These are phyloP conservation scores for Tricholoma furcatifolium DNA, from an alignment of 768 basidiomycete species.

Conservation along the genomic window DNA sequence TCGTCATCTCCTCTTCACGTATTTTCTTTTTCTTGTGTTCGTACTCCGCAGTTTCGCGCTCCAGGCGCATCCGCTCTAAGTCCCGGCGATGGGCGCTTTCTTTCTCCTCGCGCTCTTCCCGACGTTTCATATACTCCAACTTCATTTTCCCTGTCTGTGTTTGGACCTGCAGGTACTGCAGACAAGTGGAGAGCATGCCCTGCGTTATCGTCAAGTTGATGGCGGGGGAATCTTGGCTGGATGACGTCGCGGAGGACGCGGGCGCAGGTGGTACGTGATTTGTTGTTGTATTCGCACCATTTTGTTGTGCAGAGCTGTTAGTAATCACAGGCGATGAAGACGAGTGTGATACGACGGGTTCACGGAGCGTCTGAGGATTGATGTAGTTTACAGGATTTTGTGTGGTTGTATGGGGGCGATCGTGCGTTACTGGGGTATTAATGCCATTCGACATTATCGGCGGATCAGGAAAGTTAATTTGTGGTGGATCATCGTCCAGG, in stretches of 20 bases:
- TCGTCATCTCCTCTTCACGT: constrained; percentile 56
- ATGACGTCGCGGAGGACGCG: constrained; percentile 16
- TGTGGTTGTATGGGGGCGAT: constrained; percentile 32
- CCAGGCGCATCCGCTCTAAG: constrained; percentile 49
- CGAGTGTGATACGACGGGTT: constrained; percentile 24
- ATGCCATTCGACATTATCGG: constrained; percentile 31
- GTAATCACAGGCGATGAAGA: constrained; percentile 23
- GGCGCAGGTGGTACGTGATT: constrained; percentile 17
- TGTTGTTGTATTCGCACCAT: constrained; percentile 1
- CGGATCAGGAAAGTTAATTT: constrained; percentile 42
- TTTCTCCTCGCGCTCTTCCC: constrained; percentile 69
- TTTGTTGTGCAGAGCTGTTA: constrained; percentile 16
- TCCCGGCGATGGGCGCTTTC: constrained; percentile 52
- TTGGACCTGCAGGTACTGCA: constrained; percentile 65
- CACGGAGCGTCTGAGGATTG: constrained; percentile 40
- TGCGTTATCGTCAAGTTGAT: constrained; percentile 55
- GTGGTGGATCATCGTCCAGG: constrained; percentile 49
- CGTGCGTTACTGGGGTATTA: constrained; percentile 26
- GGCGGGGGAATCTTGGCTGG: constrained; percentile 36
- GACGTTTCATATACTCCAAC: constrained; percentile 63
- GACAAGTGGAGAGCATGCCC: constrained; percentile 51
- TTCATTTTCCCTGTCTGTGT: constrained; percentile 69
- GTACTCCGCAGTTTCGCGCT: constrained; percentile 56
- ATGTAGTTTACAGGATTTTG: constrained; percentile 26
- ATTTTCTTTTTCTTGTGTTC: constrained; percentile 50